Evolutionary conservation across 345 rosid species (phyloP).

Genomic region (Populus davidiana): DNA sequence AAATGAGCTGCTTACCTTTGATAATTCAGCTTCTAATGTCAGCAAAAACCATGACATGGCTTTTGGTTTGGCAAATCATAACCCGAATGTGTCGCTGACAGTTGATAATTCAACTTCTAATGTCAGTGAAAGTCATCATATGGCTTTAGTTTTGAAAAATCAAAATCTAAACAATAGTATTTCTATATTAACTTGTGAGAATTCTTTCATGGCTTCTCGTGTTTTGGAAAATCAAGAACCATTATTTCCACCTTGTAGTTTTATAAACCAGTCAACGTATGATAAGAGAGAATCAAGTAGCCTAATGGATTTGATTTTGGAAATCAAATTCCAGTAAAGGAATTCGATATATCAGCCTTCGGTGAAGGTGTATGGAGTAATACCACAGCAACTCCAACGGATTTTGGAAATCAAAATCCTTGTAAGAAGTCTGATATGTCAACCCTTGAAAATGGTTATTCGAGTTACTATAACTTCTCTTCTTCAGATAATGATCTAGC

Average conservation of each 20-base stretch:
- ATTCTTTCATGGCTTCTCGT: neutral
- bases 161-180: neutral
- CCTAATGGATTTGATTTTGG: neutral
- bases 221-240: neutral
- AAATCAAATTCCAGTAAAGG: neutral
- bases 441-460: neutral
- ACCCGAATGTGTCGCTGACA: neutral
- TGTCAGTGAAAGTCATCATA: too few species aligned
- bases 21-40: too few species aligned
- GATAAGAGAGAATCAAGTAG: neutral
- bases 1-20: too few species aligned
- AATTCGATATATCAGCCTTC: neutral
- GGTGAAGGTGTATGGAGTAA: neutral
- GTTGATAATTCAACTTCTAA: too few species aligned
- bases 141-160: neutral
- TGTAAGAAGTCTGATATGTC: slow-evolving; percentile 2
- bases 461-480: neutral
- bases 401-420: slow-evolving; percentile 13
- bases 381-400: neutral
- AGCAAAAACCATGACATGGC: too few species aligned
- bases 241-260: neutral
- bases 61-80: neutral
- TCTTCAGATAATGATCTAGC: neutral
- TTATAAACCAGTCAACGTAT: neutral
- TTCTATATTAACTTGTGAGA: neutral